Evolutionary conservation across 1,284 basidiomycete species (phyloP), one percentile per base, ranked within the genome.

Genomic region (Moesziomyces sp.): DNA sequence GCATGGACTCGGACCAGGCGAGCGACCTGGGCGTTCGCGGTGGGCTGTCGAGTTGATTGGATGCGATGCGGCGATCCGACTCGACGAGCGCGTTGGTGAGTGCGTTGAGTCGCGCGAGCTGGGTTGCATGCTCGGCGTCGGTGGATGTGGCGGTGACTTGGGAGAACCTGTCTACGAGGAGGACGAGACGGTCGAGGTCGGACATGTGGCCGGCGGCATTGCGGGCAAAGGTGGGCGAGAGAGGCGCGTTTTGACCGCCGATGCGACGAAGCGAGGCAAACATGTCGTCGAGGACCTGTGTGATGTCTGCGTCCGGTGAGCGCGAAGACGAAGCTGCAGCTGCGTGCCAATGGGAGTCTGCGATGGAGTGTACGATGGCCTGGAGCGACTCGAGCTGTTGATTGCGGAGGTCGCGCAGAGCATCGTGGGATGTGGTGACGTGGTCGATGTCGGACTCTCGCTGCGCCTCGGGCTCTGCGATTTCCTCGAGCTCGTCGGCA

Each of bases 241-340:
- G 48, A 2, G 70, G 64, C 33, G 60, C 64, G 51, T 54, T 60
- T 53, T 62, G 56, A 19, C 59, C 64, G 21, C 50, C 60, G 43
- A 73, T 58, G 24, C 64, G 53, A 38, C 64, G 70, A 13, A 73
- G 33, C 13, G 64, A 63, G 21, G 70, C 64, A 21, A 73, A 63
- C 49, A 73, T 43, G 42, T 73, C 70, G 46, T 73, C 70, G n/a
- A 67, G 50, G 48, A 60, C 52, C 38, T 57, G 59, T 0, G 70
- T 53, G 35, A 63, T 18, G 26, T 58, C 53, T 8, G 62, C 42
- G 46, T 71, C 28, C 8, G 55, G 52, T 0, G 21, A 26, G 2
- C 2, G 6, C 5, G 40, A 7, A 0, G 53, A 58, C 1, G 51
- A 50, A 8, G 52, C 44, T 1, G 21, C 21, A 21, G 53, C 40